Evolutionary conservation across 1,139 yeast genomes (phyloP).

Genomic region (Sugiyamaella paludigena): DNA sequence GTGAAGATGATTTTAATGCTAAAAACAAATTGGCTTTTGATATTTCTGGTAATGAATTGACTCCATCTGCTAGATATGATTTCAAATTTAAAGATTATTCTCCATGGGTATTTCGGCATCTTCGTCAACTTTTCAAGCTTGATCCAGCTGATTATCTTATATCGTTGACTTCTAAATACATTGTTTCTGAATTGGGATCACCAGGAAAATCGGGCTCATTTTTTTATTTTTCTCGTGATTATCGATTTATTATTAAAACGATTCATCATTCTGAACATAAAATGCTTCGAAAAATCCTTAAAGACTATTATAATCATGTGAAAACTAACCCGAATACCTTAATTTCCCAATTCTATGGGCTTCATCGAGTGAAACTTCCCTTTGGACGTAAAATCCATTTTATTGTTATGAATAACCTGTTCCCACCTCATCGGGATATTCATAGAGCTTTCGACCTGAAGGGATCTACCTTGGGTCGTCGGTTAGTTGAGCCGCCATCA

Average conservation of each 20-base stretch:
- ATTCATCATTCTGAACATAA: conserved; percentile 92
- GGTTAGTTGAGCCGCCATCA: conserved; percentile 33
- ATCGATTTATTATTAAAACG: conserved; percentile 90
- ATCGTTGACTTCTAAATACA: conserved; percentile 88
- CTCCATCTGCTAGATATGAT: conserved; percentile 92
- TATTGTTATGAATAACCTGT: conserved; percentile 93
- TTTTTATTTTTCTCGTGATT: conserved; percentile 92
- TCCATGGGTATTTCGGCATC: conserved; percentile 89
- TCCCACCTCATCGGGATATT: conserved; percentile 90
- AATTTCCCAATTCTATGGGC: conserved; percentile 89
- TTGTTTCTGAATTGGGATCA: conserved; percentile 86
- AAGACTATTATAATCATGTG: conserved; percentile 78
- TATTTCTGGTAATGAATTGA: conserved; percentile 80
- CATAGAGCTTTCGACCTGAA: conserved; percentile 86
- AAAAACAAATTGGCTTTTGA: conserved; percentile 83
- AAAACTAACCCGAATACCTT: conserved; percentile 83
- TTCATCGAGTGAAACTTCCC: conserved; percentile 91
- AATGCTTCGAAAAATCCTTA: conserved; percentile 69
- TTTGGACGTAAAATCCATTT: conserved; percentile 85
- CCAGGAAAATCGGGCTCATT: conserved; percentile 98
- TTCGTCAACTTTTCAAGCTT: conserved; percentile 73
- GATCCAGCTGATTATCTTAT: conserved; percentile 96
- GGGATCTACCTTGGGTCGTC: conserved; percentile 88
- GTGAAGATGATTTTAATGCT: conserved; percentile 64
- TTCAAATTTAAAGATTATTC: conserved; percentile 96